These are phyloP conservation scores for Aspergillus fumigatiaffinis DNA, from an alignment of 2,329 filamentous ascomycete species.

Conservation along the genomic window DNA sequence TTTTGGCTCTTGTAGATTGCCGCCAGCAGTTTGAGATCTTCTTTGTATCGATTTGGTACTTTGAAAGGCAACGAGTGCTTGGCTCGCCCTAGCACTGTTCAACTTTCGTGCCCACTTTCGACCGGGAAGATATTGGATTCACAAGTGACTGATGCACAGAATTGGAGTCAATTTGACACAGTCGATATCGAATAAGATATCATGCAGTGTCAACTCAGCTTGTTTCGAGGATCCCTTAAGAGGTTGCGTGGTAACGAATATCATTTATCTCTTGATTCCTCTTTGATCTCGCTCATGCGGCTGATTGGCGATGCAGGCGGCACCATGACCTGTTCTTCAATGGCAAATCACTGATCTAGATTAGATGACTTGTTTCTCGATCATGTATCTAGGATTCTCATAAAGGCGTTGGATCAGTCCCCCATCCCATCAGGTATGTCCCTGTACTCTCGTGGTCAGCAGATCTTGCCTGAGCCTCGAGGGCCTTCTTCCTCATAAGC, in stretches of 20 bases:
- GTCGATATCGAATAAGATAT: background rate
- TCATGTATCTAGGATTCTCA: background rate
- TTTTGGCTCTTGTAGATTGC: background rate
- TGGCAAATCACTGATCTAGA: background rate
- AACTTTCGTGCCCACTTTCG: background rate
- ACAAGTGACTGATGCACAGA: background rate
- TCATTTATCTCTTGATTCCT: constrained; percentile 1
- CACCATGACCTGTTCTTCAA: background rate
- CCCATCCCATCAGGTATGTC: background rate
- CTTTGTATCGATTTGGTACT: background rate
- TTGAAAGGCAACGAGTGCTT: background rate
- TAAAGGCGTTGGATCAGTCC: background rate
- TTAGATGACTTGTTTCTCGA: background rate
- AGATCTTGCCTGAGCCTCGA: constrained; percentile 14
- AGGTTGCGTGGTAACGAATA: background rate
- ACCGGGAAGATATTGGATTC: background rate
- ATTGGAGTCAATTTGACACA: background rate
- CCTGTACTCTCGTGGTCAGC: background rate
- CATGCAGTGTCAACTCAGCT: background rate
- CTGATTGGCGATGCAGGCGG: background rate
- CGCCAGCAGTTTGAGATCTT: background rate
- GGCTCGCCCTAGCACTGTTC: background rate
- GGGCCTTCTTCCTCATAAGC: constrained; percentile 29
- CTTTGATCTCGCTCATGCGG: background rate
- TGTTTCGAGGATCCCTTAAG: background rate